Evolutionary conservation across 345 rosid species (phyloP).

Genomic region (Noccaea bulbosa): DNA sequence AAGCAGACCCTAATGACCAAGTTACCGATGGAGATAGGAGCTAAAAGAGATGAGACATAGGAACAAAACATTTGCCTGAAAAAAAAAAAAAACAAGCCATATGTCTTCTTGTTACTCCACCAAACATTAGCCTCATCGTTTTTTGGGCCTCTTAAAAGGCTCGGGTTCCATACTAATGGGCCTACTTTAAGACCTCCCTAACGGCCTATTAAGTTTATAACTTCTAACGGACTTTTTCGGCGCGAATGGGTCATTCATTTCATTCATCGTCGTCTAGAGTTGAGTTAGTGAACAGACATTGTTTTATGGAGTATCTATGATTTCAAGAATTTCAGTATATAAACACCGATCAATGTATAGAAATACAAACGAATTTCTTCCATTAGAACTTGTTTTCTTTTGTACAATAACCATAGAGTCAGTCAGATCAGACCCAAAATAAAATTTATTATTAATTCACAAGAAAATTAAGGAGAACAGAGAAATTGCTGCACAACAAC

Average conservation of each 20-base stretch:
- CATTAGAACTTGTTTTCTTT: neutral
- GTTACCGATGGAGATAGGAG: slow-evolving; percentile 33
- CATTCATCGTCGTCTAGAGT: neutral
- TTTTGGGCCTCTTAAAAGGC: slow-evolving; percentile 14
- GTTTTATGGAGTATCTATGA: neutral
- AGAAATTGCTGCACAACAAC: slow-evolving; percentile 17
- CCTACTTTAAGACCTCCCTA: neutral
- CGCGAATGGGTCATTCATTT: neutral
- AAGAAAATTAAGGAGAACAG: neutral
- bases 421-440: neutral
- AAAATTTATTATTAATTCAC: neutral
- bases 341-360: neutral
- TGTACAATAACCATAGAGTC: neutral
- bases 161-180: neutral
- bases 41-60: slow-evolving; percentile 6
- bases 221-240: neutral
- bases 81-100: neutral
- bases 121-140: neutral
- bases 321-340: neutral
- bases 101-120: slow-evolving; percentile 12
- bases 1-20: slow-evolving; percentile 41
- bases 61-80: slow-evolving; percentile 32
- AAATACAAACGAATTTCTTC: neutral
- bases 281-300: neutral
- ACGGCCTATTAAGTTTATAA: neutral